These are phyloP conservation scores for Escovopsis sp. DNA, from an alignment of 2,329 filamentous ascomycete genomes.

Conservation along the genomic window DNA sequence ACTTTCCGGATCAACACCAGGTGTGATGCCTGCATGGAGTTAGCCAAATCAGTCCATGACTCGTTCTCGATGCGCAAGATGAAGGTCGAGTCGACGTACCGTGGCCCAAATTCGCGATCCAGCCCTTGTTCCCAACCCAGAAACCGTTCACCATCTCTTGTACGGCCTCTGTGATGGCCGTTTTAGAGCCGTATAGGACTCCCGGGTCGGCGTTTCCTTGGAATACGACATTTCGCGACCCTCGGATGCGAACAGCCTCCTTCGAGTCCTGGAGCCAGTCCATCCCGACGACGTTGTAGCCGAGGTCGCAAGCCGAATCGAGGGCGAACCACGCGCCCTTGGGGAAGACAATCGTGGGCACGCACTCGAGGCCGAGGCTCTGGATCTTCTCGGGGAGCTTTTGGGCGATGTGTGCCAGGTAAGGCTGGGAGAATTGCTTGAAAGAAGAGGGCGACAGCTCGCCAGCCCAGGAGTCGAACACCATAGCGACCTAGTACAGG, in stretches of 20 bases:
- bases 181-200: slow-evolving; percentile 71
- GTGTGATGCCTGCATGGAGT: slow-evolving; percentile 59
- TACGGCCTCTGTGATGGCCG: slow-evolving; percentile 69
- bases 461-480: slow-evolving; percentile 97
- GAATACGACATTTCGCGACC: slow-evolving; percentile 58
- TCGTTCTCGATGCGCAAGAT: no score
- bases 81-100: slow-evolving; percentile 38
- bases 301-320: slow-evolving; percentile 71
- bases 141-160: slow-evolving; percentile 82
- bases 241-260: slow-evolving; percentile 66
- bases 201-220: slow-evolving; percentile 96
- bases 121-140: slow-evolving; percentile 64
- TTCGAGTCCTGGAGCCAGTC: slow-evolving; percentile 91
- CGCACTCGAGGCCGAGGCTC: slow-evolving; percentile 59
- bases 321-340: slow-evolving; percentile 96
- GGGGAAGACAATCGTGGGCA: slow-evolving; percentile 96
- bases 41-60: slow-evolving; percentile 1
- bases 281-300: slow-evolving; percentile 85
- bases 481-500: slow-evolving; percentile 58
- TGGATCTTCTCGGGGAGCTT: slow-evolving; percentile 61
- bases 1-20: slow-evolving; percentile 85
- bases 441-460: slow-evolving; percentile 79
- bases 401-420: slow-evolving; percentile 68
- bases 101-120: slow-evolving; percentile 95
- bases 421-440: slow-evolving; percentile 73